Percentiles rank a stretch among this genome's conserved stretches.
Conservation (phyloP, 176 grass and related monocot genomes). For the Triticum urartu region DNA sequence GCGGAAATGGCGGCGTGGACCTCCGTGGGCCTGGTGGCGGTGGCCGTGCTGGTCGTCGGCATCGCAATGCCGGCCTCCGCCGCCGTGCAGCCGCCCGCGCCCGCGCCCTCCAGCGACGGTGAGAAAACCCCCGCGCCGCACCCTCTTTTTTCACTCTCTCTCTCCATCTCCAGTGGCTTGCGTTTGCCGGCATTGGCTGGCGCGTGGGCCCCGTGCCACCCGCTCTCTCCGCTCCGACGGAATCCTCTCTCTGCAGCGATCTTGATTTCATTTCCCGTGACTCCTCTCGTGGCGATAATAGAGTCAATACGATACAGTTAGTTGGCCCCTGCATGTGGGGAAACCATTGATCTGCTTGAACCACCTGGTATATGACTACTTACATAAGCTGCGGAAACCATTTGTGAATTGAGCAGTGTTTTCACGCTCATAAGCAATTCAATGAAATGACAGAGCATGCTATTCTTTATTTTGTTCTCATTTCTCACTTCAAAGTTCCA, state of each 20-base stretch:
- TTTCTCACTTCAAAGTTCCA: not conserved
- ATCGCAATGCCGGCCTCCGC: slow-evolving; percentile 37
- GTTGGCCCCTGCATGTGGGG: not conserved
- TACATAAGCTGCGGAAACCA: too few species aligned
- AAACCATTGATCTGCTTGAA: not conserved
- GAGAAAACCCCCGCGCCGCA: not conserved
- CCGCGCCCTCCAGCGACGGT: slow-evolving; percentile 32
- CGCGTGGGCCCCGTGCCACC: too few species aligned
- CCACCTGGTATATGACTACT: not conserved
- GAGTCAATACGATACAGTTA: not conserved
- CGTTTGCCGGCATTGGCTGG: not conserved
- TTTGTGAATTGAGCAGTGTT: not conserved
- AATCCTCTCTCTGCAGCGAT: too few species aligned
- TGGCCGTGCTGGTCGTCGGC: slow-evolving; percentile 27
- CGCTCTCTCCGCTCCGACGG: too few species aligned
- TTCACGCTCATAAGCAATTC: not conserved
- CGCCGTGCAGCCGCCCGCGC: slow-evolving; percentile 17
- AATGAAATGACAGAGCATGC: not conserved
- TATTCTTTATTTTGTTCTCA: not conserved
- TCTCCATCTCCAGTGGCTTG: not conserved
- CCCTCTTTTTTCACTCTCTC: not conserved
- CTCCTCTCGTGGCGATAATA: not conserved
- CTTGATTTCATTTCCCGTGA: too few species aligned
- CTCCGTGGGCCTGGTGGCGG: slow-evolving; percentile 16
- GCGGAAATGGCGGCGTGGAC: slow-evolving; percentile 7